Base-by-base conservation (phyloP, 176 grass and related monocot species). In the Triticum timopheevii region DNA sequence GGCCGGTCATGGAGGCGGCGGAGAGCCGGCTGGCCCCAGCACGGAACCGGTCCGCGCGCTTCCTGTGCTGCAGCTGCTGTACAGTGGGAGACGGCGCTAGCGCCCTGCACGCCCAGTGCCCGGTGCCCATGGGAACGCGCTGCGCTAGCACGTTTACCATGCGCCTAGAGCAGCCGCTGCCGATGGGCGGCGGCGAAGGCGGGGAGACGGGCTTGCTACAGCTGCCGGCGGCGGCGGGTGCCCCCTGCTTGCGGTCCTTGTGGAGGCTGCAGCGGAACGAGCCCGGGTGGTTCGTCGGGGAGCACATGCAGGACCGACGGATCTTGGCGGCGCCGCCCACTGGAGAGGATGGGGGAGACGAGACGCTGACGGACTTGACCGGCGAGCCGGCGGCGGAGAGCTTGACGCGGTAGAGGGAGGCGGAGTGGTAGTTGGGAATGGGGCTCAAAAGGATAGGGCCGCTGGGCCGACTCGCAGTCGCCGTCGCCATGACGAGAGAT, bases 221-320 rank as follows among this genome's bases (percentile, higher is more conserved):
- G 65, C 24, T 11, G 76, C 13, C 1, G 5, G 15, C 61, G 4
- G 68, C 13, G 1, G 42, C 10, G 42, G 2, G 8, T 2, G 10
- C 42, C 42, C 2, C n/a, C 13, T 52, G 49, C 49, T 72, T 85
- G 79, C 76, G 69, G 1, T 89, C 90, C 74, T 90, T 95, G 86
- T 95, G 93, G 34, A 78, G 85, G 82, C 93, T 90, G 69, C 93
- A 95, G 1, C 93, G 90, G 86, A 95, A 95, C 3, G 93, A 95
- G 1, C 93, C 93, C 2, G 90, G 93, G 79, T 95, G 93, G n/a
- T 67, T 92, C 17, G 93, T 95, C 75, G 93, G 93, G 1, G 93
- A 90, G 88, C 90, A 95, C 83, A 92, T 90, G 82, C 93, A 95
- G 13, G 79, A 82, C 31, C 76, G 49, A 10, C 91, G 67, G 16